Base-by-base conservation (phyloP, 345 rosid genomes). In the Microthlaspi erraticum region DNA sequence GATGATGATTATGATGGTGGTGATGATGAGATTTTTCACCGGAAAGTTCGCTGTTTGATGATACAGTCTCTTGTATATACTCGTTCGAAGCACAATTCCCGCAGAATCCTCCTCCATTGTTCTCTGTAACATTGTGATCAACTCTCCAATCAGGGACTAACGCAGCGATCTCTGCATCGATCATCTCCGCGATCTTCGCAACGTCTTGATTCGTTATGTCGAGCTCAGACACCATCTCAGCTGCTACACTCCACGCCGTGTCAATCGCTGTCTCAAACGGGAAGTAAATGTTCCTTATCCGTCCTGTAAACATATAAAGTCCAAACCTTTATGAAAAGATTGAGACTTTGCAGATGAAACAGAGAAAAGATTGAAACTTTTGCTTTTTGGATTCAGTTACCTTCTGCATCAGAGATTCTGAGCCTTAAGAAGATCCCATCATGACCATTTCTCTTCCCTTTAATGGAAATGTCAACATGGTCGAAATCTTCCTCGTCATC, bases 191-290 rank as follows among this genome's bases (percentile, higher is more conserved):
- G 80, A 94, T 92, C 77, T 84, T 88, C 31, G 55, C 66, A 38
- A 87, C 93, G 75, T 92, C 96, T 80, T 92, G 97, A 61, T 87
- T 88, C 34, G 80, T 80, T 12, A 94, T 81, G 39, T 86, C 96
- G 1, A 94, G 93, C 58, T 94, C 99, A 1, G 84, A 77, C n/a
- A 94, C 83, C 99, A 94, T 92, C 83, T 94, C 99, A 5, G 82
- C 53, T 7, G 93, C 98, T 31, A 94, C 97, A 59, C 85, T 88
- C 57, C 81, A 45, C 5, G 93, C 97, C 1, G 93, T 89, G 68
- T 94, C 99, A 0, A 45, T 80, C 59, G 77, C 82, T 17, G 86
- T 70, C 48, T 94, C 93, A 70, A 92, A 94, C 0, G 91, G 87
- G 81, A 94, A 94, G 83, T 92, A 90, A 61, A 94, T 94, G 81